A percentile compares a stretch with the other conserved stretches of the same genome.
These are phyloP conservation scores for Zymoseptoria crescenta DNA, from an alignment of 2,329 filamentous ascomycete species.

Conservation along the genomic window DNA sequence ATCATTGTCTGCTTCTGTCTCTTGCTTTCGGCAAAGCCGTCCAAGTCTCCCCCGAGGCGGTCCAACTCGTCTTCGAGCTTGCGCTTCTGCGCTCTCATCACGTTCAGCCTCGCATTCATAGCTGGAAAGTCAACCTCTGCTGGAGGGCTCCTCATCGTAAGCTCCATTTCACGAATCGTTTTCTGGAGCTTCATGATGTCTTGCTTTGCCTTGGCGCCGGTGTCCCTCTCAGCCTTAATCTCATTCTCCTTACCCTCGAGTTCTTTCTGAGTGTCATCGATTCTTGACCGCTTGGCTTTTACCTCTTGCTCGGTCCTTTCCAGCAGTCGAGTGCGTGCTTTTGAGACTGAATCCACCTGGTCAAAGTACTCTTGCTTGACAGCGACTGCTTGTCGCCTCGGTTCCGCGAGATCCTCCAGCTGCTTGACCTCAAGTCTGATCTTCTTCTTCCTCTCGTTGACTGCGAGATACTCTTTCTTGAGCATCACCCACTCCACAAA, in stretches of 20 bases:
- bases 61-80: slow-evolving; percentile 40
- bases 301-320: slow-evolving; percentile 47
- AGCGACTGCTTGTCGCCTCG: slow-evolving; percentile 61
- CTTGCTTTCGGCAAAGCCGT: slow-evolving; percentile 27
- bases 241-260: slow-evolving; percentile 31
- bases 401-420: slow-evolving; percentile 56
- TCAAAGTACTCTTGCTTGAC: slow-evolving; percentile 60
- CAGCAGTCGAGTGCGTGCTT: slow-evolving; percentile 48
- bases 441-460: slow-evolving; percentile 49
- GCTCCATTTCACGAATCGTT: slow-evolving; percentile 56
- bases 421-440: slow-evolving; percentile 51
- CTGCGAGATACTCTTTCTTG: slow-evolving; percentile 40
- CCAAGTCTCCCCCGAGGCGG: slow-evolving; percentile 34
- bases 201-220: slow-evolving; percentile 34
- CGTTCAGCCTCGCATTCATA: slow-evolving; percentile 65
- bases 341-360: slow-evolving; percentile 49
- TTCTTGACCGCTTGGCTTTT: slow-evolving; percentile 30
- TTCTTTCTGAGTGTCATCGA: slow-evolving; percentile 32
- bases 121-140: slow-evolving; percentile 60
- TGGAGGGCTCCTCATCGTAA: slow-evolving; percentile 54
- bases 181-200: slow-evolving; percentile 28
- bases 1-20: slow-evolving; percentile 32
- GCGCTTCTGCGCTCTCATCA: slow-evolving; percentile 43
- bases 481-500: slow-evolving; percentile 57
- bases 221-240: slow-evolving; percentile 33